Evolutionary conservation across 2,329 filamentous ascomycete species (phyloP).

Genomic region (Arthrobotrys iridis): DNA sequence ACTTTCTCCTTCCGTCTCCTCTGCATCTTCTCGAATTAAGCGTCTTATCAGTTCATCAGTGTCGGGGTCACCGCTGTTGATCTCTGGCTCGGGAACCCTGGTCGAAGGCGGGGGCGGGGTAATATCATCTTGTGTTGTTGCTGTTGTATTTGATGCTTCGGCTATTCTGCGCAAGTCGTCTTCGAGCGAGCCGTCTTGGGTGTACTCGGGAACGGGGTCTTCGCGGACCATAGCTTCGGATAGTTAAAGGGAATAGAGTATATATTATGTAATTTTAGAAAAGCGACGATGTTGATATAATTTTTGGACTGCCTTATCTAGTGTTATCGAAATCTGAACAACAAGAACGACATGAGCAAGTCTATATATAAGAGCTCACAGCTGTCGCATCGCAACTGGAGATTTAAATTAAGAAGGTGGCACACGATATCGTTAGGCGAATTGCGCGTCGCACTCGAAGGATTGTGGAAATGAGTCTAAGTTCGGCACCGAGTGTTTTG

Average conservation of each 20-base stretch:
- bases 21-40: constrained; percentile 44
- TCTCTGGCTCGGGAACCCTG: neutral
- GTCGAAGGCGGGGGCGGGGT: constrained; percentile 5
- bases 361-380: constrained; percentile 36
- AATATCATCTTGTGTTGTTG: constrained; percentile 23
- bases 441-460: constrained; percentile 41
- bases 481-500: constrained; percentile 15
- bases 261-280: neutral
- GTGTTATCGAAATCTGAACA: constrained; percentile 10
- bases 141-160: constrained; percentile 37
- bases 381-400: neutral
- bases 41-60: constrained; percentile 41
- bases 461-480: constrained; percentile 34
- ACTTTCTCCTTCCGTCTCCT: constrained; percentile 1
- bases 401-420: constrained; percentile 21
- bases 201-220: constrained; percentile 41
- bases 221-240: neutral
- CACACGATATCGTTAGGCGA: constrained; percentile 33
- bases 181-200: constrained; percentile 43
- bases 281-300: constrained; percentile 5
- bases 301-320: constrained; percentile 13
- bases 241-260: neutral
- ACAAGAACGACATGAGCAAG: constrained; percentile 3
- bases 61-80: constrained; percentile 44
- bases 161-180: constrained; percentile 46